Conservation (phyloP, 208 protist genomes). For the Angomonas deanei region DNA sequence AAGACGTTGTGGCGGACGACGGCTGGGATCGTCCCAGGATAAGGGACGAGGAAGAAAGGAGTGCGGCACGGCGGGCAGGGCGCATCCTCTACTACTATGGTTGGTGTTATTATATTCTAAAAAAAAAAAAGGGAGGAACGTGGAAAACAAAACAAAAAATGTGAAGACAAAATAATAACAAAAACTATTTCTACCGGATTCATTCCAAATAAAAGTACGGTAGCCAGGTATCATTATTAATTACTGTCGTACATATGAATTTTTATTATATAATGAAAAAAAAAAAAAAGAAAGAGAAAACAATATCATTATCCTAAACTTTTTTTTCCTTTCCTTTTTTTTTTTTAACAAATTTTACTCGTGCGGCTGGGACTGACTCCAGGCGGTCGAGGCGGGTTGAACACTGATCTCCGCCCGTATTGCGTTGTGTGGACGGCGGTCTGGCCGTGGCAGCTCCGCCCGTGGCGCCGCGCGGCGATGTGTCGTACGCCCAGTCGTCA, state of each 20-base stretch:
- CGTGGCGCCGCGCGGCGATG: constrained; percentile 32
- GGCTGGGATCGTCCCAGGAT: background rate
- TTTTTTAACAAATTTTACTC: background rate
- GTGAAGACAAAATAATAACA: background rate
- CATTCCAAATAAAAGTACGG: background rate
- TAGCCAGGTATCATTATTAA: background rate
- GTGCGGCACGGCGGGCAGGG: too few relatives aligned
- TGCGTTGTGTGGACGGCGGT: constrained; percentile 44
- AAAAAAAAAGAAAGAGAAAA: background rate
- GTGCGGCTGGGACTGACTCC: background rate
- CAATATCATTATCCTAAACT: background rate
- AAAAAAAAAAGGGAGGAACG: too few relatives aligned
- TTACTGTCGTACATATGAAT: background rate
- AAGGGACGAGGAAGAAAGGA: too few relatives aligned
- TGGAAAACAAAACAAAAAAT: background rate
- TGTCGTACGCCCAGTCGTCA: constrained; percentile 70
- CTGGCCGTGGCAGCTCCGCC: constrained; percentile 35
- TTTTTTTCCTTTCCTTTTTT: constrained; percentile 7
- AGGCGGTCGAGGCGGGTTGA: background rate
- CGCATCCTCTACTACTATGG: too few relatives aligned
- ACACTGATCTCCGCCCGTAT: constrained; percentile 38
- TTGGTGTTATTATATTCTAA: too few relatives aligned
- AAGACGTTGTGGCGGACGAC: background rate
- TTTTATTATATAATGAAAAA: constrained; percentile 3
- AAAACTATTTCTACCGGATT: background rate